phyloP scores from a whole-genome alignment of 192 early-diverging fungal genomes.

The Backusella australiensis region DNA sequence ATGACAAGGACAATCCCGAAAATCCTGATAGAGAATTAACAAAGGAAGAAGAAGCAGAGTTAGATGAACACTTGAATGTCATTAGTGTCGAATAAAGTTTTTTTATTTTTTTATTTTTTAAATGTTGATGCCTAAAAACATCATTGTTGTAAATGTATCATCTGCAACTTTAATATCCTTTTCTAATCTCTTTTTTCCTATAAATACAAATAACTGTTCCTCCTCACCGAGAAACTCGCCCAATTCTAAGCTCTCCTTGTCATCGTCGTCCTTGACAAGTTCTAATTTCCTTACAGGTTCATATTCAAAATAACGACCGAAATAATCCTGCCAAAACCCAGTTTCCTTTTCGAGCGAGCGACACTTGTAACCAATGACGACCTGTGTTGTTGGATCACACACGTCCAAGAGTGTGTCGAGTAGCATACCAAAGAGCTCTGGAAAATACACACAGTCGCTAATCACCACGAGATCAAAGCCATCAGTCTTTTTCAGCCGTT shows the following conservation, averaged over 20 bases:
- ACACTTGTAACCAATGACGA: conserved; percentile 54
- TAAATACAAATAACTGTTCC: conserved; percentile 40
- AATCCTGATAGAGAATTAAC: not conserved
- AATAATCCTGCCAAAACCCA: conserved; percentile 51
- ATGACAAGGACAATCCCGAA: not conserved
- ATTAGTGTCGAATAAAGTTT: not conserved
- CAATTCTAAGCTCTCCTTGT: conserved; percentile 1
- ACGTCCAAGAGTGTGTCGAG: conserved; percentile 41
- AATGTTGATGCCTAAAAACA: conserved; percentile 22
- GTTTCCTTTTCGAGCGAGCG: conserved; percentile 45
- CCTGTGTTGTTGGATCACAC: conserved; percentile 28
- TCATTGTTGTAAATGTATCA: conserved; percentile 47
- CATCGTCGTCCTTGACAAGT: not conserved
- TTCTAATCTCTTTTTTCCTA: conserved; percentile 36
- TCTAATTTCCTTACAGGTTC: conserved; percentile 37
- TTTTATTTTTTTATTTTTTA: not conserved
- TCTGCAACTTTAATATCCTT: conserved; percentile 36
- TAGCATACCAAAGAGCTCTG: conserved; percentile 42
- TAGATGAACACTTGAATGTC: conserved; percentile 7
- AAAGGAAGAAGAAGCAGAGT: conserved; percentile 9
- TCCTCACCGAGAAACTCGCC: conserved; percentile 37
- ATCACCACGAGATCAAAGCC: conserved; percentile 45
- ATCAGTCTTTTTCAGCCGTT: not conserved
- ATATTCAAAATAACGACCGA: conserved; percentile 50
- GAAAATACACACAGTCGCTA: conserved; percentile 53